Evolutionary conservation across 345 rosid genomes (phyloP).

Genomic region (Mangifera indica): DNA sequence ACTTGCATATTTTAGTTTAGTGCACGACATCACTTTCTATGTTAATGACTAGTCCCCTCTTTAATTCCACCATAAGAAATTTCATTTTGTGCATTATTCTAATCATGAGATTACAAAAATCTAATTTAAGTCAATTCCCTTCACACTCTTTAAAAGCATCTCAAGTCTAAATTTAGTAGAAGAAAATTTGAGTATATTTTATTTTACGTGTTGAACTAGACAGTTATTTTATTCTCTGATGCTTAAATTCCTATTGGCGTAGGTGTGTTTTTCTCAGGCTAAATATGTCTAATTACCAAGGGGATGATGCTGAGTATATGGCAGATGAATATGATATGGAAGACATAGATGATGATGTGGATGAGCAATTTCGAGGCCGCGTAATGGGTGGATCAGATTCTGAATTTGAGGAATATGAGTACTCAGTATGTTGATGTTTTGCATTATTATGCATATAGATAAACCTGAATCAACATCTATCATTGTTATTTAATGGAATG

Average conservation of each 20-base stretch:
- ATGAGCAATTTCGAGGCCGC: slow-evolving; percentile 46
- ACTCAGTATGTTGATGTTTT: slow-evolving; percentile 39
- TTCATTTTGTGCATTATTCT: background rate
- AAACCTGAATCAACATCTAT: background rate
- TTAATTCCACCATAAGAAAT: background rate
- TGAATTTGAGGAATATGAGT: slow-evolving; percentile 60
- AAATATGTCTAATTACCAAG: slow-evolving; percentile 57
- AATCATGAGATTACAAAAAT: background rate
- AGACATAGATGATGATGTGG: slow-evolving; percentile 61
- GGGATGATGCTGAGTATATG: slow-evolving; percentile 57
- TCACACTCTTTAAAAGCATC: background rate
- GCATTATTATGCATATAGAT: background rate
- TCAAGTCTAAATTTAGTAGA: background rate
- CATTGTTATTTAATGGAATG: background rate
- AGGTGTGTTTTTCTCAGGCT: slow-evolving; percentile 24
- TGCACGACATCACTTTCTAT: background rate
- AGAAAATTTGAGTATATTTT: background rate
- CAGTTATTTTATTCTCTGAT: slow-evolving; percentile 21
- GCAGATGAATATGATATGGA: slow-evolving; percentile 69
- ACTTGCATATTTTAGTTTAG: background rate
- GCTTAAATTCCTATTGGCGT: slow-evolving; percentile 4
- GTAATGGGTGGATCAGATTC: slow-evolving; percentile 63
- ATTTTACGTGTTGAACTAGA: background rate
- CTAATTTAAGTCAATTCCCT: background rate
- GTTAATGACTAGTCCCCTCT: background rate